Percentiles rank a stretch among this genome's conserved stretches.
These are phyloP conservation scores for Alternaria sp. DNA, from an alignment of 2,329 filamentous ascomycete species.

Conservation along the genomic window DNA sequence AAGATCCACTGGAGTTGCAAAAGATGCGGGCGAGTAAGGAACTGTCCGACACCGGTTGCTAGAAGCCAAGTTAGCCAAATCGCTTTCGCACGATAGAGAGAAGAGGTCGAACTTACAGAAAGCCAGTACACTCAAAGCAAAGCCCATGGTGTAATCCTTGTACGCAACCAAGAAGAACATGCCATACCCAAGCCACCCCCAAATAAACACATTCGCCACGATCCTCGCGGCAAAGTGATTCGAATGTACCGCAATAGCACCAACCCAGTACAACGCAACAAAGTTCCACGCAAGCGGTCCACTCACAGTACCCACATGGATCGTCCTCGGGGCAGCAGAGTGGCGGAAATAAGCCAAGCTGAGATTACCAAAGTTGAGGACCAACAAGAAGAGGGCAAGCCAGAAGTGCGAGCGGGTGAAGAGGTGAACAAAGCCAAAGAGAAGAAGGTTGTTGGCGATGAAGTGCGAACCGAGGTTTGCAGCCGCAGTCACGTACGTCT, in stretches of 20 bases:
- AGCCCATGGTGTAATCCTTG: slow-evolving; percentile 80
- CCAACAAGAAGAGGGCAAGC: slow-evolving; percentile 75
- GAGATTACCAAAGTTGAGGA: slow-evolving; percentile 84
- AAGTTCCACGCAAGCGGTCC: slow-evolving; percentile 87
- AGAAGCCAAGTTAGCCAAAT: slow-evolving; percentile 1
- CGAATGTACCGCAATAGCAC: slow-evolving; percentile 77
- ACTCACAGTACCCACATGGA: slow-evolving; percentile 77
- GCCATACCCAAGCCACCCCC: slow-evolving; percentile 79
- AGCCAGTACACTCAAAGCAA: slow-evolving; percentile 74
- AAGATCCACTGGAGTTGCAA: slow-evolving; percentile 93
- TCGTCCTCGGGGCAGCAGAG: slow-evolving; percentile 71
- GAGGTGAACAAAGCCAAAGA: slow-evolving; percentile 82
- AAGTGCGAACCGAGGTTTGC: slow-evolving; percentile 83
- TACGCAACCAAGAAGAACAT: slow-evolving; percentile 75
- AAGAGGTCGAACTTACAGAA: slow-evolving; percentile 60
- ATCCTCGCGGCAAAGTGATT: slow-evolving; percentile 73
- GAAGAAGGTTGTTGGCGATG: slow-evolving; percentile 82
- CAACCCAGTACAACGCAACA: slow-evolving; percentile 87
- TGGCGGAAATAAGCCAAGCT: slow-evolving; percentile 81
- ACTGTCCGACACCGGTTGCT: slow-evolving; percentile 78
- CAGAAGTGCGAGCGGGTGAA: slow-evolving; percentile 79
- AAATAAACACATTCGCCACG: slow-evolving; percentile 86
- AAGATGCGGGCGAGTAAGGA: slow-evolving; percentile 71
- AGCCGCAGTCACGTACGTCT: slow-evolving; percentile 69
- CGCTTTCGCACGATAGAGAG: not conserved